Evolutionary conservation across 495 filamentous ascomycete genomes (phyloP).

Genomic region (Hypoxylon cercidicola): DNA sequence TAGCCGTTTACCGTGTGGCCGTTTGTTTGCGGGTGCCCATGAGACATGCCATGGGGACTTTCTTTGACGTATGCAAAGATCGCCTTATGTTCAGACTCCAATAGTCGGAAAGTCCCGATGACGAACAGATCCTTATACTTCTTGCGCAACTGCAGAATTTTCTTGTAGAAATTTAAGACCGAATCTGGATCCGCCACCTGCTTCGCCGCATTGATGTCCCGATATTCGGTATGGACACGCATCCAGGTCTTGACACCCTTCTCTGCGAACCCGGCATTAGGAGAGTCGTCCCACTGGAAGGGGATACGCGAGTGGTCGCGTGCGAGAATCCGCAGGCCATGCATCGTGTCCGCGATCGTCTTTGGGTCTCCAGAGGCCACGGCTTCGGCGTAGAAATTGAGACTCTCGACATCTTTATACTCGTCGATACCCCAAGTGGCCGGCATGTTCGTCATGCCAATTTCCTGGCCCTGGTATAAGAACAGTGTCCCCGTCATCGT

Average conservation of each 20-base stretch:
- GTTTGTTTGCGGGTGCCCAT: slow-evolving; percentile 11
- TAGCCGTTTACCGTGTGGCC: background rate
- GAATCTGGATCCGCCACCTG: slow-evolving; percentile 54
- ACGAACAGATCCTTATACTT: slow-evolving; percentile 55
- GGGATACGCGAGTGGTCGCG: slow-evolving; percentile 66
- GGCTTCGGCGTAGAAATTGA: slow-evolving; percentile 68
- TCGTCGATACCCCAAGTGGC: slow-evolving; percentile 70
- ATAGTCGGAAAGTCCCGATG: slow-evolving; percentile 56
- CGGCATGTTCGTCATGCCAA: slow-evolving; percentile 80
- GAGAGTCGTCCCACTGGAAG: slow-evolving; percentile 69
- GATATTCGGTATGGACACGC: slow-evolving; percentile 65
- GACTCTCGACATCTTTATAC: slow-evolving; percentile 76
- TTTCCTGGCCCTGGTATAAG: slow-evolving; percentile 80
- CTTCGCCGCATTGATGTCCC: slow-evolving; percentile 59
- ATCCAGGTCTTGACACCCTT: slow-evolving; percentile 64
- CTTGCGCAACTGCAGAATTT: slow-evolving; percentile 55
- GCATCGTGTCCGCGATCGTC: slow-evolving; percentile 64
- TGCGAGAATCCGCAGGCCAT: slow-evolving; percentile 65
- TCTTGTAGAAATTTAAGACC: slow-evolving; percentile 60
- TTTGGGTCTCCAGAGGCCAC: slow-evolving; percentile 48
- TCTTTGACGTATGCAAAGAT: slow-evolving; percentile 59
- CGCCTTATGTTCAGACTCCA: slow-evolving; percentile 50
- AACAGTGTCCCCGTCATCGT: slow-evolving; percentile 75
- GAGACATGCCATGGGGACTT: slow-evolving; percentile 4
- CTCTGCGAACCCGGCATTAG: slow-evolving; percentile 61